Conservation (phyloP, 345 rosid genomes). For the Arabis alpina region DNA sequence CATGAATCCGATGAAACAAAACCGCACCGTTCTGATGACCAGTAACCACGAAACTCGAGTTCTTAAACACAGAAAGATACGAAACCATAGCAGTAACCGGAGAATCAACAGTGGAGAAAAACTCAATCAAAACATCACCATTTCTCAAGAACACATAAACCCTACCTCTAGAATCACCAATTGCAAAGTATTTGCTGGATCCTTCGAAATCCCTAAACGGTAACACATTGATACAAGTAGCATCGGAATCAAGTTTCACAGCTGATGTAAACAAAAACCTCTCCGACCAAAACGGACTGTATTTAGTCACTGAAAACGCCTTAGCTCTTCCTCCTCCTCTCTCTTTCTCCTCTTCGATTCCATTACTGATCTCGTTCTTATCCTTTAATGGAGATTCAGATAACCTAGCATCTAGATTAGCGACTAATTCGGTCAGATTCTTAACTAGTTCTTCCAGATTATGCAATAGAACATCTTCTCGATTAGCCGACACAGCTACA, state of each 20-base stretch:
- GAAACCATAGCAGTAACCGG: constrained; percentile 83
- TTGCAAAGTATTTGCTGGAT: constrained; percentile 76
- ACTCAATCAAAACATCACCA: constrained; percentile 80
- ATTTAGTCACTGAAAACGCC: constrained; percentile 61
- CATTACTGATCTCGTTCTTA: constrained; percentile 35
- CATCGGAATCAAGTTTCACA: constrained; percentile 74
- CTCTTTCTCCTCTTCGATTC: constrained; percentile 25
- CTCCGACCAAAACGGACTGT: constrained; percentile 87
- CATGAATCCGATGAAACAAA: constrained; percentile 67
- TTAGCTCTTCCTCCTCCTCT: constrained; percentile 44
- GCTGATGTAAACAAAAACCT: constrained; percentile 83
- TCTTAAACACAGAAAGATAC: constrained; percentile 62
- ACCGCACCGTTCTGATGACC: constrained; percentile 81
- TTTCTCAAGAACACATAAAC: constrained; percentile 72
- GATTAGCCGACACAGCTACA: constrained; percentile 28
- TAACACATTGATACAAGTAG: constrained; percentile 70
- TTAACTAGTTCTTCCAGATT: constrained; percentile 74
- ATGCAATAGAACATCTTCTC: constrained; percentile 48
- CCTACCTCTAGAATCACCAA: constrained; percentile 84
- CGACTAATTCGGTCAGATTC: constrained; percentile 64
- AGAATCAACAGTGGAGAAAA: constrained; percentile 54
- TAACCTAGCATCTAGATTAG: constrained; percentile 61
- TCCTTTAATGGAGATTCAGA: constrained; percentile 36
- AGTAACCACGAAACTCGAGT: constrained; percentile 75
- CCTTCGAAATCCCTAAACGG: constrained; percentile 87